phyloP scores from a whole-genome alignment of 1,139 yeast species.

The Pichia sp. region DNA sequence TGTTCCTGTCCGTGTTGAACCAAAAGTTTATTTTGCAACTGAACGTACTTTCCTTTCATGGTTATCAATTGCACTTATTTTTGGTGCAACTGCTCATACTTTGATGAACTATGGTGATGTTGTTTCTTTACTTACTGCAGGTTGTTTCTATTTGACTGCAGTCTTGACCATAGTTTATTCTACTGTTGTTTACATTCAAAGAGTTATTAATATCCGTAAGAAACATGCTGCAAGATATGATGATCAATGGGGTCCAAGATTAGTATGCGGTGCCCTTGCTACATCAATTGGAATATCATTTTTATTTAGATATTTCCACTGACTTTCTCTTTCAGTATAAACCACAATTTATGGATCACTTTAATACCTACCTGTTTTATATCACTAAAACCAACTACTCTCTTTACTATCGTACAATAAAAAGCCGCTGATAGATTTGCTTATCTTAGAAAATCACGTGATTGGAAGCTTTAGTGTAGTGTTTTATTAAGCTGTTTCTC shows the following conservation, averaged over 20 bases:
- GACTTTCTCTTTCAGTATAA: neutral
- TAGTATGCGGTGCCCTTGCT: constrained; percentile 68
- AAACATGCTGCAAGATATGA: constrained; percentile 81
- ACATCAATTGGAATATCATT: constrained; percentile 69
- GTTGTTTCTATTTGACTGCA: constrained; percentile 84
- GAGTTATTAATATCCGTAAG: constrained; percentile 75
- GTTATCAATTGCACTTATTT: constrained; percentile 65
- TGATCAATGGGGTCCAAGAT: constrained; percentile 81
- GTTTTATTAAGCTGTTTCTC: too few relatives aligned
- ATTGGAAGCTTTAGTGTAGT: too few relatives aligned
- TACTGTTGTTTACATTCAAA: constrained; percentile 67
- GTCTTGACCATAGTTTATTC: constrained; percentile 67
- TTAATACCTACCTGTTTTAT: neutral
- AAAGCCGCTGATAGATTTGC: too few relatives aligned
- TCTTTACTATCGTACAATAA: too few relatives aligned
- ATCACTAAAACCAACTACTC: neutral
- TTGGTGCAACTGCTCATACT: constrained; percentile 68
- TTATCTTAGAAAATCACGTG: too few relatives aligned
- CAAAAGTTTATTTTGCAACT: constrained; percentile 78
- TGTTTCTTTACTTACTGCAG: constrained; percentile 70
- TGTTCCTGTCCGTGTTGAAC: constrained; percentile 76
- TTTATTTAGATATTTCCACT: constrained; percentile 37
- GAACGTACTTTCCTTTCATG: constrained; percentile 76
- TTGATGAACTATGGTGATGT: constrained; percentile 62
- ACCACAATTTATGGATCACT: too few relatives aligned